Evolutionary conservation across 129 eudicot species (phyloP), one percentile per base, ranked within the genome.

Genomic region (Rutidosis leptorrhynchoides): DNA sequence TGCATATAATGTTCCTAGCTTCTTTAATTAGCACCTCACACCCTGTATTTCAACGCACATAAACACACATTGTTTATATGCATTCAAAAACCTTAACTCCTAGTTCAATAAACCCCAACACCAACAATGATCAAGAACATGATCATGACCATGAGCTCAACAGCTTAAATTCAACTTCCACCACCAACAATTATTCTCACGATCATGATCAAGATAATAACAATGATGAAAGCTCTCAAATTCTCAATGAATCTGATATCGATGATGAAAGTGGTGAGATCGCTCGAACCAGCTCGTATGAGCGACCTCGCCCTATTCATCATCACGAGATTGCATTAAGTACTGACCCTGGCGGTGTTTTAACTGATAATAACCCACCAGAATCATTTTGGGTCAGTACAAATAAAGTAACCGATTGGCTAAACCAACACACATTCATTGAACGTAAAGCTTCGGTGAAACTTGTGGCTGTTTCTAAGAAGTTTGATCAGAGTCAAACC

Each of bases 361-460:
- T n/a, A n/a, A 24, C 20, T 3, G 74, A 75, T 6, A 49, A 19
- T 23, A 67, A 75, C 53, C 90, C 83, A 26, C 86, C 84, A 51
- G 83, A 84, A n/a, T 84, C 90, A 0, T 81, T 72, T 11, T 80
- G 83, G 80, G 73, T 84, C 24, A 61, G 86, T n/a, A 70, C 54
- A 10, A 62, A 45, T 49, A 72, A 74, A 17, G 89, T 80, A 19
- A 63, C 71, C 0, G 83, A 84, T 43, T 84, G 90, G 90, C 48
- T 84, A 6, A 62, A 75, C 63, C 65, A 65, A 30, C 65, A 84
- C 64, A 83, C 90, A 25, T 64, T 74, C 58, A 81, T 84, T 62
- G 78, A 84, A 56, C 77, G 90, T 4, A 78, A 81, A 65, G 65
- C 74, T 20, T 84, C 90, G 4, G 64, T 68, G 20, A 84, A 84